A percentile compares a stretch with the other conserved stretches of the same genome.
phyloP scores from a whole-genome alignment of 148 eudicot genomes.

The Mesembryanthemum crystallinum region DNA sequence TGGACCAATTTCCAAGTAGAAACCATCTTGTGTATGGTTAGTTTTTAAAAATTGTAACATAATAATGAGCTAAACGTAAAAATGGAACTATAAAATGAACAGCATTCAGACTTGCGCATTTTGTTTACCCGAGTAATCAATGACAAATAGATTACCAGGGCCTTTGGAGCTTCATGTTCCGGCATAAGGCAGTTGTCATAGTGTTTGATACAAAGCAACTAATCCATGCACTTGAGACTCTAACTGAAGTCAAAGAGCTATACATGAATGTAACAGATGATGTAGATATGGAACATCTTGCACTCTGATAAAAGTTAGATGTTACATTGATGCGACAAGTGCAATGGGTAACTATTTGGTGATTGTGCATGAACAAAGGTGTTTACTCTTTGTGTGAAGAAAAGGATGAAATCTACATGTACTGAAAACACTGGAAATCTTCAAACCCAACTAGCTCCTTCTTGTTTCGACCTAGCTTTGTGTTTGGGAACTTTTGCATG shows the following conservation, averaged over 20 bases:
- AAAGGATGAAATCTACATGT: neutral
- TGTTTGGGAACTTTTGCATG: conserved; percentile 13
- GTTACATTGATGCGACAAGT: neutral
- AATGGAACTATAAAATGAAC: too few relatives aligned
- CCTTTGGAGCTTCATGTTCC: neutral
- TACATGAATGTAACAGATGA: neutral
- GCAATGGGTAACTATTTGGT: neutral
- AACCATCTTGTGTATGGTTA: neutral
- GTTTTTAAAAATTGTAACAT: neutral
- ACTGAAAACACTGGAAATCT: neutral
- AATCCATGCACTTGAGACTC: neutral
- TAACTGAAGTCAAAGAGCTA: neutral
- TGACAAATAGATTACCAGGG: neutral
- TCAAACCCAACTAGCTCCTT: neutral
- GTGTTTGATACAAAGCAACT: neutral
- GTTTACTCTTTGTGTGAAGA: neutral
- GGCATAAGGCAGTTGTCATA: neutral
- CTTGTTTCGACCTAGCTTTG: conserved; percentile 6
- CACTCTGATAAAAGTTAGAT: neutral
- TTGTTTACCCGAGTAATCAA: neutral
- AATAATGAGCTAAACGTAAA: too few relatives aligned
- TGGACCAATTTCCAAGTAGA: neutral
- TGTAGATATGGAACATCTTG: neutral
- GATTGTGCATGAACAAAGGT: neutral
- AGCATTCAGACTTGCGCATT: neutral